Percentiles rank a stretch among this genome's conserved stretches.
These are phyloP conservation scores for Bjerkandera adusta DNA, from an alignment of 1,284 basidiomycete genomes.

Conservation along the genomic window DNA sequence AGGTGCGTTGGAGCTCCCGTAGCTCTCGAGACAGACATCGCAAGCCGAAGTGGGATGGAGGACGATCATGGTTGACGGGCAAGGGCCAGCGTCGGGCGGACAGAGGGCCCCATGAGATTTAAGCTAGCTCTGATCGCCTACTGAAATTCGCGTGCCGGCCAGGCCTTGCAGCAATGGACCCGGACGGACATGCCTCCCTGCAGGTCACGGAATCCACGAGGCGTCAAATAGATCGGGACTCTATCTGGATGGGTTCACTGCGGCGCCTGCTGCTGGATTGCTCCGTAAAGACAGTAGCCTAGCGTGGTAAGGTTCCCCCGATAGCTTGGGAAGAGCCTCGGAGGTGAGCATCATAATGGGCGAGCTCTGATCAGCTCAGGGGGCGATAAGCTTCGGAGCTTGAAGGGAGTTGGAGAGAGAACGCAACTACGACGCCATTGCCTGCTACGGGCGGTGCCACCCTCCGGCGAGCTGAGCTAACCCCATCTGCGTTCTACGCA, in stretches of 20 bases:
- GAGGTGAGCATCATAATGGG: conserved; percentile 14
- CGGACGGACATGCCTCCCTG: conserved; percentile 25
- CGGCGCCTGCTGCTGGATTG: conserved; percentile 18
- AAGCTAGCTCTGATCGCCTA: conserved; percentile 32
- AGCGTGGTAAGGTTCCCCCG: conserved; percentile 24
- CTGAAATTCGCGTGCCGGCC: conserved; percentile 31
- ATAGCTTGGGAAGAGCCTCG: conserved; percentile 20
- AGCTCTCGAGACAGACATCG: conserved; percentile 47
- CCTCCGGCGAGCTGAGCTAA: conserved; percentile 9
- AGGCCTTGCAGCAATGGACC: conserved; percentile 25
- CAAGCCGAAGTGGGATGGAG: conserved; percentile 43
- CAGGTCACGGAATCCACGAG: conserved; percentile 21
- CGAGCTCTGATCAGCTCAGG: conserved; percentile 10
- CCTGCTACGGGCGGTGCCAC: neutral
- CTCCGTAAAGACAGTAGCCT: conserved; percentile 18
- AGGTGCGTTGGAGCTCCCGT: conserved; percentile 35
- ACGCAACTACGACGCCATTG: conserved; percentile 1
- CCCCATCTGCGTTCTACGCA: conserved; percentile 2
- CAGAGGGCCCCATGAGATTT: conserved; percentile 24
- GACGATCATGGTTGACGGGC: conserved; percentile 38
- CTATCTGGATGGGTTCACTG: conserved; percentile 21
- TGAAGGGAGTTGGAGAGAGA: conserved; percentile 4
- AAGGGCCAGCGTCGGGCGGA: conserved; percentile 27
- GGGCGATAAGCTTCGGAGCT: conserved; percentile 21
- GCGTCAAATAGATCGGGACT: conserved; percentile 27